Evolutionary conservation across 371 early-diverging fungal genomes (phyloP), one percentile per base, ranked within the genome.

Genomic region (Mucor irregularis): DNA sequence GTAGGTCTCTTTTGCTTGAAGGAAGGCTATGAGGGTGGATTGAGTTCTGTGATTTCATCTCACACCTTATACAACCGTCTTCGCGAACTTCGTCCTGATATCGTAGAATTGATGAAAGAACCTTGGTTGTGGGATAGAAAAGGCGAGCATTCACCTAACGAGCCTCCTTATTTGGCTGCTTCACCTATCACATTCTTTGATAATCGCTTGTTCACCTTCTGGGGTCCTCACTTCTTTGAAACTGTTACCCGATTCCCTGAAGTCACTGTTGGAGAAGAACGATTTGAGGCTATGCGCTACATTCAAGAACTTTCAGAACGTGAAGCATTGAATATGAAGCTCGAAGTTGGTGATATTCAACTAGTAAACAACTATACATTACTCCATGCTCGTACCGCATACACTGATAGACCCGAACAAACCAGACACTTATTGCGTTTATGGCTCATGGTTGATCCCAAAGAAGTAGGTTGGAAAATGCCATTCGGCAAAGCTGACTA

Each of bases 71-170:
- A 77, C 43, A 73, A 73, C 47, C 68, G 69, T 19, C 54, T 73
- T 0, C 57, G 39, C 16, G 70, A 73, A 28, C 30, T 55, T 4
- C 67, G 77, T 6, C 77, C 77, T 11, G 74, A 77, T 47, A 73
- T 77, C 25, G 68, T 73, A 1, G 69, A 73, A 28, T 50, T 73
- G 9, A 34, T 77, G 54, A 77, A 77, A 29, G 49, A 73, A 30
- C 54, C 71, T 21, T 77, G 77, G 74, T 61, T 69, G n/a, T 77
- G 74, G 74, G 74, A 77, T 37, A 42, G 69, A 19, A 77, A 77
- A 37, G 57, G 53, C 16, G 77, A 73, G 10, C 74, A 77, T 45
- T 62, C 53, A 0, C 68, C 68, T 9, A 52, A 56, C 19, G 74
- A 77, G 19, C 25, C 54, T 2, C 65, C 57, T 13, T 77, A 73